Base-by-base conservation (phyloP, 1,284 basidiomycete genomes). In the Entoloma clypeatum region DNA sequence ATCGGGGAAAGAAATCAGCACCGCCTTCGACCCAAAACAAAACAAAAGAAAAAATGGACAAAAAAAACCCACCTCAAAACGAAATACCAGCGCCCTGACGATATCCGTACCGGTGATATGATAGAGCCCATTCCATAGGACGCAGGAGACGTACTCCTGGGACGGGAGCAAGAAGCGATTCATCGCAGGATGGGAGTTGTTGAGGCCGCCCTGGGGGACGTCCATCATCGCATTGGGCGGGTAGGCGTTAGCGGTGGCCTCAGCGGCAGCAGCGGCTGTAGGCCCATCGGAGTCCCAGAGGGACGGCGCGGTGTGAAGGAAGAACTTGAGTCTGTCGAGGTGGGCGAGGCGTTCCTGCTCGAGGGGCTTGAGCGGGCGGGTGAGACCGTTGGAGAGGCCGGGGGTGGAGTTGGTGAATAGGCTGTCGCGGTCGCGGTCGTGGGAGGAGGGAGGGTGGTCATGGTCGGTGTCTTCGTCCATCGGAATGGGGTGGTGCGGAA, bases 31-130 rank as follows among this genome's bases (percentile, higher is more conserved):
- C 13, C 29, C 32, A 36, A 19, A 27, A 27, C 19, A 14, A 36
- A 31, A 43, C 36, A 30, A 30, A 29, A 22, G 25, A 26, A 43
- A 32, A 32, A 43, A 43, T n/a, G n/a, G n/a, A n/a, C n/a, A n/a
- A 37, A 30, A 25, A 16, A 19, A 34, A 64, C 70, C 13, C 44
- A 72, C 72, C 64, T 91, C 86, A 61, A 93, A 92, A 14, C 91
- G 78, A 62, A 93, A 94, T 10, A 90, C 82, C 32, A 95, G 69
- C 3, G 90, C 88, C 47, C 92, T 77, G 28, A 95, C 90, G 56
- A 89, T 87, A 64, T 88, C 84, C 6, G 91, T 94, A 13, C 92
- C 92, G 0, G 91, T 93, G 63, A 95, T 90, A 58, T 94, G 88
- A 57, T 91, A 93, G 22, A 89, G 70, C 3, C 89, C 85, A 43